Conservation (phyloP, 495 filamentous ascomycete species). For the Bryoglossum gracile region DNA sequence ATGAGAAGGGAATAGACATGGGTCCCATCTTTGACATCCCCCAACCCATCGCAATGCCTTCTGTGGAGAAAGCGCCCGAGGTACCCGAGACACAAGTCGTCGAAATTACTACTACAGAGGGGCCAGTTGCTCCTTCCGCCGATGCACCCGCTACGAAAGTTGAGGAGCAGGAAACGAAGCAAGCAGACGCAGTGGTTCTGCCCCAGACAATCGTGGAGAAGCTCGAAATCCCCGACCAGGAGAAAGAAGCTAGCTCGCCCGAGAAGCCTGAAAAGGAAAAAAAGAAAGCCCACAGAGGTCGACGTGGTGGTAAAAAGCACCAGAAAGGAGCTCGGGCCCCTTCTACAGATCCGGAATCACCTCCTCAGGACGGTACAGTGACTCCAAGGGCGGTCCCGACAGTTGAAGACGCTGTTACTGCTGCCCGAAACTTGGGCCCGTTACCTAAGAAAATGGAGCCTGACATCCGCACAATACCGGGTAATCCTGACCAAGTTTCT, state of each 20-base stretch:
- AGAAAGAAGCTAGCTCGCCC: background rate
- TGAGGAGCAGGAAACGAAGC: background rate
- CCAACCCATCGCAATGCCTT: background rate
- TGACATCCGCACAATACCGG: slow-evolving; percentile 45
- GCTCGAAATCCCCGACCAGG: slow-evolving; percentile 23
- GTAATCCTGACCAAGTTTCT: slow-evolving; percentile 42
- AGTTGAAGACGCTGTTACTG: slow-evolving; percentile 37
- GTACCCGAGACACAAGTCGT: background rate
- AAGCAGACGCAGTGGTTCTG: background rate
- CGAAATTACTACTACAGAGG: background rate
- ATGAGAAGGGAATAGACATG: slow-evolving; percentile 1
- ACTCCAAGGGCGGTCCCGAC: slow-evolving; percentile 23
- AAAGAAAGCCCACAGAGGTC: slow-evolving; percentile 67
- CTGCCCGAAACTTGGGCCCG: slow-evolving; percentile 37
- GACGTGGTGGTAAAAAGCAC: slow-evolving; percentile 71
- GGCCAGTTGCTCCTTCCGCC: too few species aligned
- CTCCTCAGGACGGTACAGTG: slow-evolving; percentile 34
- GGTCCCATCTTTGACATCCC: background rate
- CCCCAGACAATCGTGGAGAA: slow-evolving; percentile 26
- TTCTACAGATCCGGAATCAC: slow-evolving; percentile 25
- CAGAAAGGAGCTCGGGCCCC: slow-evolving; percentile 45
- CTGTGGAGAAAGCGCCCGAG: background rate
- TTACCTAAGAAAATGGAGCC: slow-evolving; percentile 44
- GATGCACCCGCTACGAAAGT: background rate
- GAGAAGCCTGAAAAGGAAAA: slow-evolving; percentile 51